These are phyloP conservation scores for Pyrrhoderma noxium DNA, from an alignment of 1,284 basidiomycete species.

Conservation along the genomic window DNA sequence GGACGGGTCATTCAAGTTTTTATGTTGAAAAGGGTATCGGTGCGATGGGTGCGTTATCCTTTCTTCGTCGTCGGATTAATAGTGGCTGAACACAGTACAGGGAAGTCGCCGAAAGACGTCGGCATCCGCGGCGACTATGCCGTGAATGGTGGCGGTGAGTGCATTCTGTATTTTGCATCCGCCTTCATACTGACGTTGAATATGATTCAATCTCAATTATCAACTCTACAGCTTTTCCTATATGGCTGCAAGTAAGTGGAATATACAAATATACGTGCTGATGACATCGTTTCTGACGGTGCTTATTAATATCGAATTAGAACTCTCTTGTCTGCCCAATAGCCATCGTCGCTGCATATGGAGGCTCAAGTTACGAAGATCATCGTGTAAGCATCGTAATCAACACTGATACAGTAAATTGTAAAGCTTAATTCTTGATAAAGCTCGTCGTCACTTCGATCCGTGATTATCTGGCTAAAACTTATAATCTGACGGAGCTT, in stretches of 20 bases:
- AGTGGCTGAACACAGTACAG: neutral
- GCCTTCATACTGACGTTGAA: neutral
- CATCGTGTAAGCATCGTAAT: constrained; percentile 57
- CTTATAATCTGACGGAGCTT: constrained; percentile 27
- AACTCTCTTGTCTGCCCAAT: constrained; percentile 78
- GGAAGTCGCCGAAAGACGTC: constrained; percentile 64
- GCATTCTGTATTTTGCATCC: neutral
- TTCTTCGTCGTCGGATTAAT: neutral
- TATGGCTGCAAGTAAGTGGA: constrained; percentile 64
- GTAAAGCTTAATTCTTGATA: constrained; percentile 1
- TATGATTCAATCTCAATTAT: neutral
- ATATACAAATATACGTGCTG: too few species aligned
- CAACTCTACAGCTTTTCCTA: constrained; percentile 56
- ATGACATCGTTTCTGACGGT: too few species aligned
- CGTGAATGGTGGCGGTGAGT: constrained; percentile 69
- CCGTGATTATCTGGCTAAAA: constrained; percentile 61
- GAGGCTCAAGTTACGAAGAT: constrained; percentile 74
- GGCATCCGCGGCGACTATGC: constrained; percentile 55
- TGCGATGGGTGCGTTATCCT: constrained; percentile 42
- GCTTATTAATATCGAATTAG: constrained; percentile 30
- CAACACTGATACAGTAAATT: neutral
- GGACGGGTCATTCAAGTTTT: constrained; percentile 76
- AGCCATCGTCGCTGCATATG: constrained; percentile 70
- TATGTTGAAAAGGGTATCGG: constrained; percentile 79
- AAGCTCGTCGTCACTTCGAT: constrained; percentile 61